A percentile compares a stretch with the other conserved stretches of the same genome.
phyloP scores from a whole-genome alignment of 345 rosid genomes.

The Linum lewisii region DNA sequence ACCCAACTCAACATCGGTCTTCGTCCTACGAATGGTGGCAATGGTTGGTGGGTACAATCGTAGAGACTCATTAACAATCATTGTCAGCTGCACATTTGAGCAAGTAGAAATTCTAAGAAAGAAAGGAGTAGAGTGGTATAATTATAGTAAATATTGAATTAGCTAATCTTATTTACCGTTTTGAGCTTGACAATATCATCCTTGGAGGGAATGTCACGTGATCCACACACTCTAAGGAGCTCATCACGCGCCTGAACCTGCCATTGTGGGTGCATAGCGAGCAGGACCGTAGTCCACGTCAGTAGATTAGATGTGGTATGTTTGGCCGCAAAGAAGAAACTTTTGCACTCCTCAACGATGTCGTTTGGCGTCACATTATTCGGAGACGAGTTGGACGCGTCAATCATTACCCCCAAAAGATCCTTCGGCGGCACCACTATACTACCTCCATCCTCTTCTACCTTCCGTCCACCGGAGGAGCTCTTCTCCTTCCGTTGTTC shows the following conservation, averaged over 20 bases:
- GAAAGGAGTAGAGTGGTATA: not conserved
- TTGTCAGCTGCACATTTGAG: constrained; percentile 29
- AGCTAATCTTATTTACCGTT: constrained; percentile 14
- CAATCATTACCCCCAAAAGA: constrained; percentile 23
- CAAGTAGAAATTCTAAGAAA: not conserved
- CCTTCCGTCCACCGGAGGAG: not conserved
- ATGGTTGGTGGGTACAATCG: constrained; percentile 52
- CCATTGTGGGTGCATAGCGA: constrained; percentile 48
- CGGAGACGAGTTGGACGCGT: constrained; percentile 20
- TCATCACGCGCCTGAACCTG: constrained; percentile 67
- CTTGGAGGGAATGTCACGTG: constrained; percentile 33
- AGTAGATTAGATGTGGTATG: constrained; percentile 61
- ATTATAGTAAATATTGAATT: no score
- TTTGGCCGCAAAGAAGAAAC: constrained; percentile 60
- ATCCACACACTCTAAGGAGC: constrained; percentile 40
- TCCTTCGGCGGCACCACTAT: constrained; percentile 9
- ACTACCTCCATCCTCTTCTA: constrained; percentile 4
- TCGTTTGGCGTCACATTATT: constrained; percentile 36
- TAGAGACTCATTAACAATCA: constrained; percentile 51
- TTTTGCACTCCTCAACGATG: constrained; percentile 56
- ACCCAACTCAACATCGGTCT: constrained; percentile 44
- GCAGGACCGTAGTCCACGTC: constrained; percentile 54
- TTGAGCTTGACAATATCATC: constrained; percentile 33
- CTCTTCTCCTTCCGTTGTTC: constrained; percentile 10
- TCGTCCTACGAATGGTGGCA: constrained; percentile 36